A percentile compares a stretch with the other conserved stretches of the same genome.
Conservation (phyloP, 1,284 basidiomycete species). For the Cutaneotrichosporon cavernicola region DNA sequence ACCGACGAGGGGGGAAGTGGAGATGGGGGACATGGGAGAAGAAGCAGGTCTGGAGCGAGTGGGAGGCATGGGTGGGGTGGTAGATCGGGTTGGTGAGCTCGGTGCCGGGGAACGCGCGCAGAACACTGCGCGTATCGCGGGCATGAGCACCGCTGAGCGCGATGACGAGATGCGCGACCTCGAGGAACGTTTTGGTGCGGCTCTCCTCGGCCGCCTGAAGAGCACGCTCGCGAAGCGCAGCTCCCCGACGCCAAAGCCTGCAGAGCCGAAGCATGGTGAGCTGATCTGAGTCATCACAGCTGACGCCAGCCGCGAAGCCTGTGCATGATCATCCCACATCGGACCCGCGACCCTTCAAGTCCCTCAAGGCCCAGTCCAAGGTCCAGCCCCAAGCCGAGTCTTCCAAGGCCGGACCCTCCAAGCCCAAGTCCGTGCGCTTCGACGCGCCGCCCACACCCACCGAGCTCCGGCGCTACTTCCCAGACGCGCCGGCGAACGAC, state of each 20-base stretch:
- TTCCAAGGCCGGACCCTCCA: background rate
- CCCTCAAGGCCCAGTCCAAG: background rate
- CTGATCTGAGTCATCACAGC: background rate
- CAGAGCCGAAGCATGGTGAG: background rate
- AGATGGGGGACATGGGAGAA: background rate
- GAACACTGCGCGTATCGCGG: conserved; percentile 56
- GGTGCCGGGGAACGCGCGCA: conserved; percentile 17
- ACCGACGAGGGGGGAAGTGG: background rate
- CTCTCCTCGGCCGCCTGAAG: conserved; percentile 62
- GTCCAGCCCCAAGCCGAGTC: too few relatives aligned
- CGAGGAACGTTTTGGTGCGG: conserved; percentile 65
- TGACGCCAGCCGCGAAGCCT: background rate
- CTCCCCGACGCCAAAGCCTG: background rate
- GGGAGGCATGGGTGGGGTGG: background rate
- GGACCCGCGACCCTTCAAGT: background rate
- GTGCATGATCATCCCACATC: background rate
- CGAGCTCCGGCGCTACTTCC: conserved; percentile 83
- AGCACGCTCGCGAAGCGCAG: conserved; percentile 52
- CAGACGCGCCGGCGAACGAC: conserved; percentile 60
- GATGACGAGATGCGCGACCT: conserved; percentile 64
- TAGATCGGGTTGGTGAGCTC: background rate
- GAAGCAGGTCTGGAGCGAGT: background rate
- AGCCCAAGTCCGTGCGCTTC: conserved; percentile 19
- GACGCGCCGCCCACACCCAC: conserved; percentile 58
- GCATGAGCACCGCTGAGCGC: conserved; percentile 63